These are phyloP conservation scores for Aspergillus funiculosus DNA, from an alignment of 495 filamentous ascomycete genomes.

Conservation along the genomic window DNA sequence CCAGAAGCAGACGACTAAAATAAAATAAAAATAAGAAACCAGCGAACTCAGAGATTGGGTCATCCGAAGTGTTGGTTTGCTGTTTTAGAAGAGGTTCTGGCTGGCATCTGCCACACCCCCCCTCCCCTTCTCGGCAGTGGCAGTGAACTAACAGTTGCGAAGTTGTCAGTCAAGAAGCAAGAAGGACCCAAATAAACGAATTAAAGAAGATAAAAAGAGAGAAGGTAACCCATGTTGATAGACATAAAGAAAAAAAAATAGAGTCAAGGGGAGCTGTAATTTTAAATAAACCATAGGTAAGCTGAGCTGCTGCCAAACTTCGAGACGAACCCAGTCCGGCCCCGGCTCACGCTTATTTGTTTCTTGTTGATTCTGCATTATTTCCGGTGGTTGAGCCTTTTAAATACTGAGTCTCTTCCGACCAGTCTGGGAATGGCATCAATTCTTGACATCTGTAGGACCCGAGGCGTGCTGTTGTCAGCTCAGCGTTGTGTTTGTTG, in stretches of 20 bases:
- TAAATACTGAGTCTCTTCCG: constrained; percentile 23
- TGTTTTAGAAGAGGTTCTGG: constrained; percentile 3
- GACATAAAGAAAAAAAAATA: not conserved
- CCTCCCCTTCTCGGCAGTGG: constrained; percentile 3
- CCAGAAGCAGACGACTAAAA: constrained; percentile 1
- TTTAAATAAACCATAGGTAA: constrained; percentile 12
- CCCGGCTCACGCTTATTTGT: constrained; percentile 21
- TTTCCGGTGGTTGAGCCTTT: constrained; percentile 11
- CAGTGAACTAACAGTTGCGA: not conserved
- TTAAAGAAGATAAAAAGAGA: constrained; percentile 1
- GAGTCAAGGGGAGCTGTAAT: constrained; percentile 5
- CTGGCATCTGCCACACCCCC: not conserved
- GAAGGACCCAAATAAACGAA: constrained; percentile 1
- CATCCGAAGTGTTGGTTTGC: constrained; percentile 8
- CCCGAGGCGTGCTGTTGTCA: not conserved
- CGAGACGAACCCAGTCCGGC: constrained; percentile 11
- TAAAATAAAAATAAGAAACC: not conserved
- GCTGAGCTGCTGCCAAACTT: constrained; percentile 15
- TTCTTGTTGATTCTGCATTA: constrained; percentile 14
- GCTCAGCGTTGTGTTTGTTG: not conserved
- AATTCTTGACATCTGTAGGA: constrained; percentile 1
- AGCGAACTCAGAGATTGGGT: not conserved
- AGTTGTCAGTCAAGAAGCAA: not conserved
- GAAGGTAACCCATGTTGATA: not conserved
- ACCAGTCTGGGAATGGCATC: constrained; percentile 16